These are phyloP conservation scores for Tricholoma furcatifolium DNA, from an alignment of 768 basidiomycete genomes.

Conservation along the genomic window DNA sequence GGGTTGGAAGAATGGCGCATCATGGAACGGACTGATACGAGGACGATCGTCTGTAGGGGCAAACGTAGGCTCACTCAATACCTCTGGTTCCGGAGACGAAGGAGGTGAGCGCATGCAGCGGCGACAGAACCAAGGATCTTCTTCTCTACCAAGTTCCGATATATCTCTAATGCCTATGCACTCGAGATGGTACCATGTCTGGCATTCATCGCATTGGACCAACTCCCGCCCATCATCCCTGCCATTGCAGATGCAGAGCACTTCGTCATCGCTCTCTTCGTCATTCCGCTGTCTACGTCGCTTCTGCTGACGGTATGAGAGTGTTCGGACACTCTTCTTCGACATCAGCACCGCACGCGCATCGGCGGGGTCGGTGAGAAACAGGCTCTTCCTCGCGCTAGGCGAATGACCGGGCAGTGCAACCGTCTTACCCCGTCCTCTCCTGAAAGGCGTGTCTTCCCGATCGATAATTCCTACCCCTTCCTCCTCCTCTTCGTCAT, in stretches of 20 bases:
- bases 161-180: slow-evolving; percentile 73
- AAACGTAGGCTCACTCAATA: slow-evolving; percentile 63
- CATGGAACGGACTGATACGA: slow-evolving; percentile 38
- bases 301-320: slow-evolving; percentile 53
- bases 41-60: slow-evolving; percentile 61
- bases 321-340: slow-evolving; percentile 63
- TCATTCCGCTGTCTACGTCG: slow-evolving; percentile 33
- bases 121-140: slow-evolving; percentile 79
- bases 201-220: slow-evolving; percentile 81
- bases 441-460: slow-evolving; percentile 20
- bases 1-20: slow-evolving; percentile 60
- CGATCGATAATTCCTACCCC: slow-evolving; percentile 11
- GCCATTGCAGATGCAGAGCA: slow-evolving; percentile 66
- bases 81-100: slow-evolving; percentile 33
- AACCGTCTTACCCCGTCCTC: slow-evolving; percentile 63
- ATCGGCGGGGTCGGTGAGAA: slow-evolving; percentile 72
- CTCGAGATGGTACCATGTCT: slow-evolving; percentile 78
- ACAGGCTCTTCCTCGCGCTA: slow-evolving; percentile 29
- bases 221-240: slow-evolving; percentile 70
- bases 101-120: slow-evolving; percentile 48
- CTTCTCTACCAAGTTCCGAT: slow-evolving; percentile 67
- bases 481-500: slow-evolving; percentile 50
- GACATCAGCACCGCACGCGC: slow-evolving; percentile 72
- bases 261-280: slow-evolving; percentile 46
- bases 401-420: slow-evolving; percentile 46